Percentiles rank a stretch among this genome's conserved stretches.
Conservation (phyloP, 495 filamentous ascomycete species). For the Antarctomyces pellizariae region DNA sequence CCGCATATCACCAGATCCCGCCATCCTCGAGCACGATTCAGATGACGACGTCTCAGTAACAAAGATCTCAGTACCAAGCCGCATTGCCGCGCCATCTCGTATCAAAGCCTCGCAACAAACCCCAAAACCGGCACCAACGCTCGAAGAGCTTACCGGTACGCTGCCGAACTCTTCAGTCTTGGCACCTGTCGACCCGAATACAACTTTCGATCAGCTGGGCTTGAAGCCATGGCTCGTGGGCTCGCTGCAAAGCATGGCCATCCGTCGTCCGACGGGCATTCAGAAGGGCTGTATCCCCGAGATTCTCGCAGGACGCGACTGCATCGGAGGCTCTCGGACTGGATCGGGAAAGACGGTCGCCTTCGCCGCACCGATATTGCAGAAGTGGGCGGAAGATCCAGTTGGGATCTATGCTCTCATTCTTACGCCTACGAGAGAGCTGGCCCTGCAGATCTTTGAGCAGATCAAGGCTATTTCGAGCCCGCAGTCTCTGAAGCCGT, state of each 20-base stretch:
- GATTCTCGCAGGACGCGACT: constrained; percentile 74
- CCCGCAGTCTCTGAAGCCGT: constrained; percentile 59
- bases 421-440: constrained; percentile 83
- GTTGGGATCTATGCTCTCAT: constrained; percentile 75
- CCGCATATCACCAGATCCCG: constrained; percentile 17
- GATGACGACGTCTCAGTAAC: constrained; percentile 6
- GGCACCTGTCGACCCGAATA: constrained; percentile 23
- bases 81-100: constrained; percentile 17
- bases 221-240: constrained; percentile 78
- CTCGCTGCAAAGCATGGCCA: constrained; percentile 66
- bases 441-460: constrained; percentile 88
- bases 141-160: constrained; percentile 1
- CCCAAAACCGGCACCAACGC: constrained; percentile 2
- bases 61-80: not conserved
- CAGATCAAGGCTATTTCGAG: constrained; percentile 82
- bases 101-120: constrained; percentile 16
- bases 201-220: constrained; percentile 49
- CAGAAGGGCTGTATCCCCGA: constrained; percentile 79
- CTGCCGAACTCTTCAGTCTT: constrained; percentile 9
- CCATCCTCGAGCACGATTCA: constrained; percentile 1
- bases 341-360: constrained; percentile 99
- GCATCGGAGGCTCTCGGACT: constrained; percentile 81
- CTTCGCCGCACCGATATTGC: constrained; percentile 80
- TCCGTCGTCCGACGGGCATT: constrained; percentile 73
- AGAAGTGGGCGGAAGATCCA: constrained; percentile 83